Conservation (phyloP, 768 basidiomycete genomes). For the Imleria badia region DNA sequence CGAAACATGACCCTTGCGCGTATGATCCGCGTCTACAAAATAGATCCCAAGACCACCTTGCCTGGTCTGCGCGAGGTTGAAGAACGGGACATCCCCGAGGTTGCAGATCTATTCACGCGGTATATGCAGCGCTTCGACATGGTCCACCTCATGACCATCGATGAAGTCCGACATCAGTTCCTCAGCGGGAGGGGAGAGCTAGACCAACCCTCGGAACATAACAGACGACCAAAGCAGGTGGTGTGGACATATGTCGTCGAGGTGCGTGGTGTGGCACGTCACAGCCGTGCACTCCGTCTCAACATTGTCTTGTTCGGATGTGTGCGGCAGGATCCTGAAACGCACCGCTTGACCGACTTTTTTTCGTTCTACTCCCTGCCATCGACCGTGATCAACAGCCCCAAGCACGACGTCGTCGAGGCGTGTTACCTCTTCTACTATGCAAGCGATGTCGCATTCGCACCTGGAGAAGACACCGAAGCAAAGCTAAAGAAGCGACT, state of each 20-base stretch:
- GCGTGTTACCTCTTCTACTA: slow-evolving; percentile 98
- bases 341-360: slow-evolving; percentile 88
- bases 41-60: slow-evolving; percentile 51
- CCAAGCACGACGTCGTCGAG: slow-evolving; percentile 73
- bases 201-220: slow-evolving; percentile 36
- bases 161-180: slow-evolving; percentile 86
- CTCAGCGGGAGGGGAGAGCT: slow-evolving; percentile 72
- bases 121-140: slow-evolving; percentile 90
- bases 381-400: slow-evolving; percentile 81
- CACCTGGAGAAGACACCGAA: slow-evolving; percentile 58
- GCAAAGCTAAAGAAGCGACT: slow-evolving; percentile 68
- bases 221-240: slow-evolving; percentile 74
- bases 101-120: slow-evolving; percentile 65
- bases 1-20: slow-evolving; percentile 88
- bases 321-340: slow-evolving; percentile 65
- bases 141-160: slow-evolving; percentile 67
- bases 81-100: slow-evolving; percentile 68
- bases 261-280: slow-evolving; percentile 43
- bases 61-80: slow-evolving; percentile 87
- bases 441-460: slow-evolving; percentile 74
- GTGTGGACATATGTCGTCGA: slow-evolving; percentile 97
- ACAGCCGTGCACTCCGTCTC: neutral
- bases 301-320: neutral
- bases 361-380: slow-evolving; percentile 97
- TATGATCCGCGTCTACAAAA: slow-evolving; percentile 74